Conservation (phyloP, 2,329 filamentous ascomycete species). For the Botryotinia convoluta region DNA sequence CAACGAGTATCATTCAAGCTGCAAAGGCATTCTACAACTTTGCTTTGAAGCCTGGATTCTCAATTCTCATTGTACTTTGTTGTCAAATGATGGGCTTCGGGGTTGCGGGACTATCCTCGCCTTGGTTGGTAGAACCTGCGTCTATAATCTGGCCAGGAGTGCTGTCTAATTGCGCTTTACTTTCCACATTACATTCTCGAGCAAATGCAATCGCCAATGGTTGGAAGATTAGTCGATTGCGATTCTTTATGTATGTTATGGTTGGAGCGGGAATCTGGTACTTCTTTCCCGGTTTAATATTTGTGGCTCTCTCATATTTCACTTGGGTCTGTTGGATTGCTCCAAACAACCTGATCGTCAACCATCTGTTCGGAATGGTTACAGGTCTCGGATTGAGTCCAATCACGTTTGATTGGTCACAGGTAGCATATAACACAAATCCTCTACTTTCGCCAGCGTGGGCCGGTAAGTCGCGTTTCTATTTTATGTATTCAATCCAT, state of each 20-base stretch:
- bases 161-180: slow-evolving; percentile 26
- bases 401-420: slow-evolving; percentile 73
- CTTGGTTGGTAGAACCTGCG: slow-evolving; percentile 54
- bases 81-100: slow-evolving; percentile 63
- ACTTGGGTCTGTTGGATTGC: slow-evolving; percentile 70
- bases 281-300: slow-evolving; percentile 58
- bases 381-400: slow-evolving; percentile 39
- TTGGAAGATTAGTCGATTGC: slow-evolving; percentile 49
- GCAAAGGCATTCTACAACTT: slow-evolving; percentile 39
- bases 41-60: slow-evolving; percentile 55
- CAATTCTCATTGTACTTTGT: slow-evolving; percentile 57
- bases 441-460: slow-evolving; percentile 60
- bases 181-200: slow-evolving; percentile 56
- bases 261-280: slow-evolving; percentile 48
- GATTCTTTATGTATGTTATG: slow-evolving; percentile 40
- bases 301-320: slow-evolving; percentile 66
- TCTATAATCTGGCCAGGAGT: slow-evolving; percentile 29
- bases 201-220: slow-evolving; percentile 55
- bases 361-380: slow-evolving; percentile 66
- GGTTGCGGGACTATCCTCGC: slow-evolving; percentile 55
- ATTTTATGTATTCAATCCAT: neutral
- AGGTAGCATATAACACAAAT: slow-evolving; percentile 46
- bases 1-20: slow-evolving; percentile 29
- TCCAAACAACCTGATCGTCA: slow-evolving; percentile 63
- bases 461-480: slow-evolving; percentile 35